Evolutionary conservation across 2,329 filamentous ascomycete genomes (phyloP).

Genomic region (Akanthomyces lecanii): DNA sequence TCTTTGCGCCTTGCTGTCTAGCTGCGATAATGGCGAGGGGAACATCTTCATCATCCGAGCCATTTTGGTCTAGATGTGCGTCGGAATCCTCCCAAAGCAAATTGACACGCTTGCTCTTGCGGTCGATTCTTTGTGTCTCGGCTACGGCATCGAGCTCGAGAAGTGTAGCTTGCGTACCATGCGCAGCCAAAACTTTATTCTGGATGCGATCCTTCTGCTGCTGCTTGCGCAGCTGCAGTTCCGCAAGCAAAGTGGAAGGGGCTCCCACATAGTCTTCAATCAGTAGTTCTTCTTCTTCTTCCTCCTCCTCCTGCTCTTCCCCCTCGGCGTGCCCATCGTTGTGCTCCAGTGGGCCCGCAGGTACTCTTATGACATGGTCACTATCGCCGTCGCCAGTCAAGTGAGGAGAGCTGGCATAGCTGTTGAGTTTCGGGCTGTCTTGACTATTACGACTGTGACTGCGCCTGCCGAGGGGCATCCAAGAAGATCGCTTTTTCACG

Average conservation of each 20-base stretch:
- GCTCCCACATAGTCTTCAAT: conserved; percentile 59
- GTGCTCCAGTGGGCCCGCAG: conserved; percentile 10
- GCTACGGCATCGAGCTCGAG: conserved; percentile 87
- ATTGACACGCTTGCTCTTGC: conserved; percentile 71
- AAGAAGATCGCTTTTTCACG: conserved; percentile 45
- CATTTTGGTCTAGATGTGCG: conserved; percentile 40
- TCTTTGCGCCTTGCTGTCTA: conserved; percentile 50
- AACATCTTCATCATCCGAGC: conserved; percentile 73
- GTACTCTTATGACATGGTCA: conserved; percentile 20
- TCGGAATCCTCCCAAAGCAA: conserved; percentile 82
- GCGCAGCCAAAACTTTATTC: conserved; percentile 52
- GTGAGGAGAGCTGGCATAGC: conserved; percentile 8
- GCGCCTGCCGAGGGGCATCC: conserved; percentile 44
- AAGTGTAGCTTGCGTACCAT: conserved; percentile 83
- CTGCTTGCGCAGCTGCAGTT: conserved; percentile 85
- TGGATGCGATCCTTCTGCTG: conserved; percentile 74
- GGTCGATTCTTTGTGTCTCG: conserved; percentile 72
- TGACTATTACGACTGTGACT: conserved; percentile 29
- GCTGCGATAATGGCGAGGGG: conserved; percentile 76
- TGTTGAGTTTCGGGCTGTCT: conserved; percentile 25
- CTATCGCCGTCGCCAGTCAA: conserved; percentile 8
- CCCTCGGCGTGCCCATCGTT: conserved; percentile 30
- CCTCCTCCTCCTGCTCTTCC: conserved; percentile 28
- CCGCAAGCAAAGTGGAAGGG: conserved; percentile 87
- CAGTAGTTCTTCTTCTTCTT: conserved; percentile 44